phyloP scores from a whole-genome alignment of 768 basidiomycete species.

The Candolleomyces efflorescens region DNA sequence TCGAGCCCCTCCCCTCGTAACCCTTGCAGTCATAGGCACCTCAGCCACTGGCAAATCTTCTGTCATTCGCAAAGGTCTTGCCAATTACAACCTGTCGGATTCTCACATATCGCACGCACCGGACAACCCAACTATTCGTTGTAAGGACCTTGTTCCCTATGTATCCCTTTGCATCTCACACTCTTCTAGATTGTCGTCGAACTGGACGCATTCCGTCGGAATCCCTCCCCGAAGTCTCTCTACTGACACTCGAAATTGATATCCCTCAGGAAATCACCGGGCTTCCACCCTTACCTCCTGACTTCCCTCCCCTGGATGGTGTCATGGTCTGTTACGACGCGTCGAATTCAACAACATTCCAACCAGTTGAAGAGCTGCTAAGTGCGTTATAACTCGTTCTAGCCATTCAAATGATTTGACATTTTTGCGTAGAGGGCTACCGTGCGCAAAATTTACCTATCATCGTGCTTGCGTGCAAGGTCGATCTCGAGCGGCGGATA shows the following conservation, averaged over 20 bases:
- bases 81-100: conserved; percentile 50
- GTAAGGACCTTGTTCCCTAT: conserved; percentile 10
- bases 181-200: conserved; percentile 26
- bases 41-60: conserved; percentile 82
- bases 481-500: conserved; percentile 60
- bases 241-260: conserved; percentile 55
- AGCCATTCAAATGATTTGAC: background rate
- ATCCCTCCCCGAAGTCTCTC: conserved; percentile 32
- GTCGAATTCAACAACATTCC: conserved; percentile 55
- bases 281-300: conserved; percentile 18
- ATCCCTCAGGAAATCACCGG: conserved; percentile 33
- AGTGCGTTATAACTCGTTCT: conserved; percentile 45
- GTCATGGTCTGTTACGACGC: conserved; percentile 87
- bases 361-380: conserved; percentile 61
- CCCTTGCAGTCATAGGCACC: conserved; percentile 77
- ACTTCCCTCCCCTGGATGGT: conserved; percentile 62
- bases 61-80: conserved; percentile 73
- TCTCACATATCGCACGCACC: conserved; percentile 27
- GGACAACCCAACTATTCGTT: conserved; percentile 12
- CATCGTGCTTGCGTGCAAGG: conserved; percentile 86
- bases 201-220: conserved; percentile 15
- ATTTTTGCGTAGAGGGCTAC: conserved; percentile 46
- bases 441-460: conserved; percentile 53
- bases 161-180: background rate
- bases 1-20: conserved; percentile 25